Percentiles rank a stretch among this genome's conserved stretches.
These are phyloP conservation scores for Rhodamnia argentea DNA, from an alignment of 345 rosid species.

Conservation along the genomic window DNA sequence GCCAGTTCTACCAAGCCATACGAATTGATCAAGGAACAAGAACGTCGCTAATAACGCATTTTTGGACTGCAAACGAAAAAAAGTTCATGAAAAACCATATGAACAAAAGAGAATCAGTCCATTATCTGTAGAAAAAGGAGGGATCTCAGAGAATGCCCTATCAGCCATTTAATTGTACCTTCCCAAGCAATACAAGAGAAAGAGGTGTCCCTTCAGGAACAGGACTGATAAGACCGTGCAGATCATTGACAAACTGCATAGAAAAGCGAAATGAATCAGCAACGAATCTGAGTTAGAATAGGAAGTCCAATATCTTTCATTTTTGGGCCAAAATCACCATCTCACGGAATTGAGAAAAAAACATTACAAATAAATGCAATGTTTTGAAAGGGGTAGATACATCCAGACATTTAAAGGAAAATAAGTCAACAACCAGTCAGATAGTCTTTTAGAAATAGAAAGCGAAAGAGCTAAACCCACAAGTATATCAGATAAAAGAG, in stretches of 20 bases:
- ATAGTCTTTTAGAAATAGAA: background rate
- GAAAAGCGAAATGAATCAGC: background rate
- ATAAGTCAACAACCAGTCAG: background rate
- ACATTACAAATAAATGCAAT: background rate
- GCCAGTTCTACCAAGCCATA: slow-evolving; percentile 93
- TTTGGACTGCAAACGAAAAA: slow-evolving; percentile 54
- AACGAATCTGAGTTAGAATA: background rate
- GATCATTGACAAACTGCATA: slow-evolving; percentile 86
- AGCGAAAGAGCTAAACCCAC: background rate
- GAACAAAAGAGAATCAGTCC: background rate
- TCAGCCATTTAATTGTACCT: slow-evolving; percentile 31
- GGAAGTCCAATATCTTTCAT: background rate
- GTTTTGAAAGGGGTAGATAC: background rate
- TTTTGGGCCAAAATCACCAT: background rate
- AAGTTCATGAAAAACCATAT: background rate
- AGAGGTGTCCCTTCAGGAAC: slow-evolving; percentile 87
- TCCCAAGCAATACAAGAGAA: slow-evolving; percentile 76
- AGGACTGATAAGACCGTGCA: slow-evolving; percentile 81
- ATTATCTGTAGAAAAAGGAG: background rate
- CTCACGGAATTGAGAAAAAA: background rate
- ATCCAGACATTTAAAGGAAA: background rate
- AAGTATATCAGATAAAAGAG: background rate
- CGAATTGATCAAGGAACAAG: slow-evolving; percentile 95
- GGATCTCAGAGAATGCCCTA: background rate
- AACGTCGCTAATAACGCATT: slow-evolving; percentile 76